These are phyloP conservation scores for Colletotrichum caudatum DNA, from an alignment of 2,329 filamentous ascomycete species.

Conservation along the genomic window DNA sequence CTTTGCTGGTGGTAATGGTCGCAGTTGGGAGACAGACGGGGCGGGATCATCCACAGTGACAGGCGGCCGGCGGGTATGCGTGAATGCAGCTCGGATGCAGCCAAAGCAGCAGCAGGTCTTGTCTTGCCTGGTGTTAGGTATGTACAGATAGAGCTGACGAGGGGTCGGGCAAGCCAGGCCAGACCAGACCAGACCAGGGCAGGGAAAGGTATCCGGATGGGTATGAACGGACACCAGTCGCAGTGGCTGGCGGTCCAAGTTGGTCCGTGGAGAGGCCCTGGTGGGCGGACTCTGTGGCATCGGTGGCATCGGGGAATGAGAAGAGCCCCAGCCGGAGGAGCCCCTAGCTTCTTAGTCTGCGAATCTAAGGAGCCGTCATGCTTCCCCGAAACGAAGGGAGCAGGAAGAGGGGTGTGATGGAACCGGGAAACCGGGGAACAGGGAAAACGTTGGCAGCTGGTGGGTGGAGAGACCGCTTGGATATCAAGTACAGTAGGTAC, in stretches of 20 bases:
- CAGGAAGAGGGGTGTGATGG: conserved; percentile 29
- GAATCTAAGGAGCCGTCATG: conserved; percentile 34
- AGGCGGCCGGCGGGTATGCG: conserved; percentile 28
- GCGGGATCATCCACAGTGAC: conserved; percentile 37
- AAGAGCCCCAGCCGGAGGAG: conserved; percentile 36
- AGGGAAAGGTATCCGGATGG: not conserved
- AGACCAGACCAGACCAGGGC: not conserved
- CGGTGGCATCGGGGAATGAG: conserved; percentile 34
- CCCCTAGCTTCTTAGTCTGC: conserved; percentile 30
- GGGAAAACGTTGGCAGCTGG: conserved; percentile 11
- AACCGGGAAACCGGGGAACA: conserved; percentile 39
- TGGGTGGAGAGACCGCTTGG: no score
- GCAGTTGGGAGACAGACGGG: conserved; percentile 4
- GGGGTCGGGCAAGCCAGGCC: not conserved
- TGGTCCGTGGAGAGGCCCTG: conserved; percentile 27
- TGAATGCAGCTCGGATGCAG: conserved; percentile 28
- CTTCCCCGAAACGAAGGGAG: conserved; percentile 41
- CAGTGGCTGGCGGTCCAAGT: conserved; percentile 21
- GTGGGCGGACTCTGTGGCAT: conserved; percentile 15
- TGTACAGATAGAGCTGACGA: not conserved
- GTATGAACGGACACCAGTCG: conserved; percentile 16
- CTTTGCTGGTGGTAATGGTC: conserved; percentile 19
- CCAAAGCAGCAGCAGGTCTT: conserved; percentile 3
- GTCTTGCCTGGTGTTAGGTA: not conserved
- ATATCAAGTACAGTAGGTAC: no score